These are phyloP conservation scores for Penicillium flavigenum DNA, from an alignment of 495 filamentous ascomycete species.

Conservation along the genomic window DNA sequence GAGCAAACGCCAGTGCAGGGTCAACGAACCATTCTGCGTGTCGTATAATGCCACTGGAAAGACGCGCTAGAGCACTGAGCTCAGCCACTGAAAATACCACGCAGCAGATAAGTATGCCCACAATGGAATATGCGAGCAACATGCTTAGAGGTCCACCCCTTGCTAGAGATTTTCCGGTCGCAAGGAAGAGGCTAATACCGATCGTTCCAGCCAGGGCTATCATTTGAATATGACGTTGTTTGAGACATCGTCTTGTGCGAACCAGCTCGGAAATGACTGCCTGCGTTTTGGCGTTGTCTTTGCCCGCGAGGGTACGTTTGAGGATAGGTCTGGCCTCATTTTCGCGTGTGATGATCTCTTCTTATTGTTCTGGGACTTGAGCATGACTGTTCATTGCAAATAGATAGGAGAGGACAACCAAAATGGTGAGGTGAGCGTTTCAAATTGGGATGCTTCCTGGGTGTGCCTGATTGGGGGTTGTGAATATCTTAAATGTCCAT, in stretches of 20 bases:
- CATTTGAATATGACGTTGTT: constrained; percentile 41
- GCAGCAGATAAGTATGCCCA: constrained; percentile 24
- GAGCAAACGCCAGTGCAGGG: constrained; percentile 32
- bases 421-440: not conserved
- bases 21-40: constrained; percentile 31
- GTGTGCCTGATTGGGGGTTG: not conserved
- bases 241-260: constrained; percentile 19
- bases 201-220: constrained; percentile 46
- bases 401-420: not conserved
- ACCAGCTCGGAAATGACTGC: constrained; percentile 7
- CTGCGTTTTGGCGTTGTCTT: constrained; percentile 5
- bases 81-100: constrained; percentile 30
- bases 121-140: constrained; percentile 28
- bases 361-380: not conserved
- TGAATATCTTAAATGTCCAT: not conserved
- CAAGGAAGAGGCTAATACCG: constrained; percentile 31
- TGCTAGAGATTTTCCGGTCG: constrained; percentile 56
- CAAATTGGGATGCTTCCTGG: not conserved
- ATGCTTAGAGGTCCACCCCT: constrained; percentile 58
- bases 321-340: not conserved
- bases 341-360: not conserved
- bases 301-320: not conserved
- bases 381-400: not conserved
- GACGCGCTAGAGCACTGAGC: constrained; percentile 28
- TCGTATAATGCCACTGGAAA: constrained; percentile 31